Conservation (phyloP, 148 eudicot genomes). For the Spergularia bocconei region DNA sequence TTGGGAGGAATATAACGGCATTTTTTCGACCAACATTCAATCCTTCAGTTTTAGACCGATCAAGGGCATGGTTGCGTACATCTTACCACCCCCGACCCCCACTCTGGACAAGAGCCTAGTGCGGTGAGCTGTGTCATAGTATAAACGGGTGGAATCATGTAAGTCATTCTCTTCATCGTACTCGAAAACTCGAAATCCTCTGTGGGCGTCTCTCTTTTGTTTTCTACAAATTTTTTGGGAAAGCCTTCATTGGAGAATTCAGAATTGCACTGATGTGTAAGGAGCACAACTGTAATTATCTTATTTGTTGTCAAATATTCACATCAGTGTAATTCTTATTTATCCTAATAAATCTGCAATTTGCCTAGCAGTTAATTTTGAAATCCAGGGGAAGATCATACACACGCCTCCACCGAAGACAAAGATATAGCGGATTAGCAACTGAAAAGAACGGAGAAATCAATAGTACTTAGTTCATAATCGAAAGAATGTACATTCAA, state of each 20-base stretch:
- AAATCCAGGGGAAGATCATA: too few relatives aligned
- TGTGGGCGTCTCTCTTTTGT: slow-evolving; percentile 11
- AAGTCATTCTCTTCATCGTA: background rate
- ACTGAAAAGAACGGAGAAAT: too few relatives aligned
- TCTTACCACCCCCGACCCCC: background rate
- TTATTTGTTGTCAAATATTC: background rate
- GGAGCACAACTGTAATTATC: slow-evolving; percentile 4
- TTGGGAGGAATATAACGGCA: slow-evolving; percentile 4
- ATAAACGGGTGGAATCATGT: slow-evolving; percentile 2
- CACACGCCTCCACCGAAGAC: too few relatives aligned
- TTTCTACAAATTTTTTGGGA: background rate
- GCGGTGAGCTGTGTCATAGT: slow-evolving; percentile 16
- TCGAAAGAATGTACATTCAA: too few relatives aligned
- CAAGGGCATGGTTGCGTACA: background rate
- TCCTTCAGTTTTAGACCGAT: background rate
- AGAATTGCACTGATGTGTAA: background rate
- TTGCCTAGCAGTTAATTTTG: too few relatives aligned
- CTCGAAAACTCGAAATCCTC: slow-evolving; percentile 3
- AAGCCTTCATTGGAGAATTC: background rate
- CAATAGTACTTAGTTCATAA: too few relatives aligned
- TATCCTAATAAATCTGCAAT: too few relatives aligned
- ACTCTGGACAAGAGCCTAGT: slow-evolving; percentile 4
- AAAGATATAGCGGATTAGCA: too few relatives aligned
- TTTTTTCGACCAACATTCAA: slow-evolving; percentile 2
- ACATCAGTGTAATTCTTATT: too few relatives aligned